These are phyloP conservation scores for Erythrobasidium hasegawianum DNA, from an alignment of 1,284 basidiomycete species.

Conservation along the genomic window DNA sequence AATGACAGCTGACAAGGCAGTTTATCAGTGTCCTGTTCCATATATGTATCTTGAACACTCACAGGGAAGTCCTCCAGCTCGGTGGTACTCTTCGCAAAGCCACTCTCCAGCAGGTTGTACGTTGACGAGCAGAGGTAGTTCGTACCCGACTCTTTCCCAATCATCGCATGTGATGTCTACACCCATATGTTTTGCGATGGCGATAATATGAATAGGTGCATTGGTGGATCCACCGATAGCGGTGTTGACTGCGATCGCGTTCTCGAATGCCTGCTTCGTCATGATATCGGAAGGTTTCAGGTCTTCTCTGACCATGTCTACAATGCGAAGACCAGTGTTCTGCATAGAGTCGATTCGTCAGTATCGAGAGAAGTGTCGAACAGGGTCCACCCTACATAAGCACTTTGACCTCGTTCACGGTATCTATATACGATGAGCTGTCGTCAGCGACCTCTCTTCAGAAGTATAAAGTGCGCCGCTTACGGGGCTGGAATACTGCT, in stretches of 20 bases:
- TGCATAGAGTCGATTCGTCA: not conserved
- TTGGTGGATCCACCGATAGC: conserved; percentile 54
- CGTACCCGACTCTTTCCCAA: conserved; percentile 50
- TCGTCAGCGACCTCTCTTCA: too few species aligned
- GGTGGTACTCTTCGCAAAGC: conserved; percentile 53
- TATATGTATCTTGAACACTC: not conserved
- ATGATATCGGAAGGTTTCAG: conserved; percentile 51
- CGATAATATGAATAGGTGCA: conserved; percentile 47
- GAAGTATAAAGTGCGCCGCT: not conserved
- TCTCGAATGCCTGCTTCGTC: conserved; percentile 51
- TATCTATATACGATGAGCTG: not conserved
- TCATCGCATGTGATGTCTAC: conserved; percentile 52
- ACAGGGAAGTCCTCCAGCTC: conserved; percentile 51
- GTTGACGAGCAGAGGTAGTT: conserved; percentile 52
- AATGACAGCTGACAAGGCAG: conserved; percentile 44
- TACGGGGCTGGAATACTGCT: conserved; percentile 28
- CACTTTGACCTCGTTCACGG: conserved; percentile 25
- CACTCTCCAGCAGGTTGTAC: conserved; percentile 52
- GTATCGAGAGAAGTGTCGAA: not conserved
- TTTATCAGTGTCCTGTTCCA: conserved; percentile 26
- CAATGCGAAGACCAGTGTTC: conserved; percentile 31
- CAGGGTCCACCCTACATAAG: conserved; percentile 8
- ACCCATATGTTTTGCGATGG: conserved; percentile 51
- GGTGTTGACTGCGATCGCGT: conserved; percentile 52
- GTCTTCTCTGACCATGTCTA: conserved; percentile 58